phyloP scores from a whole-genome alignment of 257 asterid genomes.

The Fraxinus anomala region DNA sequence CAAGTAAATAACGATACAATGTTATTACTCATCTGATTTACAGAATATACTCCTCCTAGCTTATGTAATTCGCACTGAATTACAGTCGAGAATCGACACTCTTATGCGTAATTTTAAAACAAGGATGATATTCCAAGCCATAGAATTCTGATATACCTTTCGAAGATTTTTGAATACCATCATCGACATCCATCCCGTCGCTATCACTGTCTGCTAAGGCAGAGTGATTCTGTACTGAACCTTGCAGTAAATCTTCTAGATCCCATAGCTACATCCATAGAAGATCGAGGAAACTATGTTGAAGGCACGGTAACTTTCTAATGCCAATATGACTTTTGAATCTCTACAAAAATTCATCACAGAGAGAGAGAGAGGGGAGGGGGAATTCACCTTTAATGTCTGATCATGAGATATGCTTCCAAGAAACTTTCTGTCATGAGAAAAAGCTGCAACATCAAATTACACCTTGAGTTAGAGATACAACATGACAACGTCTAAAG shows the following conservation, averaged over 20 bases:
- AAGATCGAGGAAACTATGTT: conserved; percentile 3
- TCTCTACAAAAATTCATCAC: neutral
- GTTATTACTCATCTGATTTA: too few relatives aligned
- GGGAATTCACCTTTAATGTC: conserved; percentile 54
- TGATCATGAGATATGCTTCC: conserved; percentile 95
- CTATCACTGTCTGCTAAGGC: conserved; percentile 58
- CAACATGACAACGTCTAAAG: neutral
- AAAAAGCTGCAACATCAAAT: conserved; percentile 62
- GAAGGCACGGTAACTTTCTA: neutral
- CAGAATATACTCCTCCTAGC: neutral
- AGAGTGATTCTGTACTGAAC: conserved; percentile 41
- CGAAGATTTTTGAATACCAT: conserved; percentile 56
- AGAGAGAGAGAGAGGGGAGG: conserved; percentile 22
- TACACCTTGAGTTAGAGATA: conserved; percentile 20
- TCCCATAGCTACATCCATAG: conserved; percentile 62
- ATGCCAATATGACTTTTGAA: conserved; percentile 1
- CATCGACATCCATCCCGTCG: conserved; percentile 78
- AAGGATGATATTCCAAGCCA: conserved; percentile 5
- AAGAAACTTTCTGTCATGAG: conserved; percentile 81
- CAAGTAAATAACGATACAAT: neutral
- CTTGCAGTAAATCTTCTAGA: conserved; percentile 73
- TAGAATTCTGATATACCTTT: conserved; percentile 42
- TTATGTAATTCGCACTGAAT: neutral
- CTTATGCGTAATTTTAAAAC: neutral
- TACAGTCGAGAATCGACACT: neutral